Base-by-base conservation (phyloP, 2,329 filamentous ascomycete genomes). In the Neofusicoccum sp. region DNA sequence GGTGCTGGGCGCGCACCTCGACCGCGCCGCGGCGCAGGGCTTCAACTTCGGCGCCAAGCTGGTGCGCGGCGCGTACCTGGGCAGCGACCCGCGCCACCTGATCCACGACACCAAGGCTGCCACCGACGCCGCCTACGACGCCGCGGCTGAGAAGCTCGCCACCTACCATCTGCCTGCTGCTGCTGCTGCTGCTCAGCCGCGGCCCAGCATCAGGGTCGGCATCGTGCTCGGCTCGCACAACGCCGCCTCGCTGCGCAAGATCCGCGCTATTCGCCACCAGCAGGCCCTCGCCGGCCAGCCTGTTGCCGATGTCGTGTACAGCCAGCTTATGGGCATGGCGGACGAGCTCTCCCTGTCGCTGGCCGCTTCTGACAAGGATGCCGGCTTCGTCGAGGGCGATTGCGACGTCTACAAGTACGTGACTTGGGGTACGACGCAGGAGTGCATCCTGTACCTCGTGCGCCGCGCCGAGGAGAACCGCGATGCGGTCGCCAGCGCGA, bases 301-400 rank as follows among this genome's bases (percentile, higher is more conserved):
- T 2, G 78, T 78, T 3, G 79, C 83, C 1, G 76, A 80, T 1
- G 75, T 85, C n/a, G 74, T 75, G 3, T 92, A 90, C 72, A 89
- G 89, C 2, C 93, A 97, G 76, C 84, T 97, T 1, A 90, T 95
- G 78, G 93, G 93, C 34, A 98, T 98, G 93, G 93, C 93, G 0
- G 93, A 97, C 68, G 93, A 97, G 71, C 86, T 97, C 49, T 92
- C 89, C 63, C 82, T 83, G 62, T 77, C 70, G 28, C 60, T 74
- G 14, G 60, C 72, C 9, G 8, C 72, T 24, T 64, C 69, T n/a
- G 61, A 71, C 73, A 61, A 68, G 28, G 57, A 72, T 66, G 64
- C 67, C 70, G 66, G 65, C 28, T 56, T 62, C n/a, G n/a, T 31
- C 31, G 41, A 48, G 24, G 51, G 51, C 33, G 59, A 61, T 43